phyloP scores from a whole-genome alignment of 352 stramenopile species.

The Globisporangium cystogenes region DNA sequence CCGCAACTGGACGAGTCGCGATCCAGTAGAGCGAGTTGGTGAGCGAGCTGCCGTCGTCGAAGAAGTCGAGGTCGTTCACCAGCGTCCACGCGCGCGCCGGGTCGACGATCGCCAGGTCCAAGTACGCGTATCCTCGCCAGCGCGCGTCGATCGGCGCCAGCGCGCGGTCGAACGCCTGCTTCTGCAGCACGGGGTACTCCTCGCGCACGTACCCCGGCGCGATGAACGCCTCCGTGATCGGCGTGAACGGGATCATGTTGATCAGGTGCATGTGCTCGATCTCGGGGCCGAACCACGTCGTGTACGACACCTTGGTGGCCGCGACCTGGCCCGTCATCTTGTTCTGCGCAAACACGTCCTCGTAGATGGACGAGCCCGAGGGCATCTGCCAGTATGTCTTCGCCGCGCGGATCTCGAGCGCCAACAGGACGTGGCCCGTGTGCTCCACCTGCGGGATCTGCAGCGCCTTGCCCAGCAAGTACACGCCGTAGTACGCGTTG shows the following conservation, averaged over 20 bases:
- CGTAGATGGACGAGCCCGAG: slow-evolving; percentile 50
- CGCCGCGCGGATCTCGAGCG: slow-evolving; percentile 91
- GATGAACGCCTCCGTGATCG: slow-evolving; percentile 75
- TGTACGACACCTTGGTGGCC: slow-evolving; percentile 77
- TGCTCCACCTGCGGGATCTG: slow-evolving; percentile 66
- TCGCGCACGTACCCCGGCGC: slow-evolving; percentile 59
- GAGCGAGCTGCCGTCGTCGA: slow-evolving; percentile 84
- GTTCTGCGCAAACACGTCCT: slow-evolving; percentile 66
- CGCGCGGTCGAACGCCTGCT: slow-evolving; percentile 59
- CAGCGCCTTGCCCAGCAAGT: slow-evolving; percentile 84
- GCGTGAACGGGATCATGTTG: slow-evolving; percentile 91
- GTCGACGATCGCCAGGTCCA: slow-evolving; percentile 83
- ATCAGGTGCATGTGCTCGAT: slow-evolving; percentile 87
- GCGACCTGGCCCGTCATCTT: slow-evolving; percentile 83
- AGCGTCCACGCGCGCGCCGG: slow-evolving; percentile 59
- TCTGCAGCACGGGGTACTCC: slow-evolving; percentile 73
- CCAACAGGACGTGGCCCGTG: slow-evolving; percentile 89
- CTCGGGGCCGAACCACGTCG: slow-evolving; percentile 83
- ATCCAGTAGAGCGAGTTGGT: slow-evolving; percentile 90
- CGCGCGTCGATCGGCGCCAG: slow-evolving; percentile 61
- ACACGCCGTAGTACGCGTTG: slow-evolving; percentile 98
- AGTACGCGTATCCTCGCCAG: slow-evolving; percentile 82
- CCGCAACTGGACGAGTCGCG: slow-evolving; percentile 51
- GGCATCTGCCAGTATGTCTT: slow-evolving; percentile 97
- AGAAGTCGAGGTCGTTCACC: slow-evolving; percentile 63